Evolutionary conservation across 2,329 filamentous ascomycete genomes (phyloP), one percentile per base, ranked within the genome.

Genomic region (Daldinia sp.): DNA sequence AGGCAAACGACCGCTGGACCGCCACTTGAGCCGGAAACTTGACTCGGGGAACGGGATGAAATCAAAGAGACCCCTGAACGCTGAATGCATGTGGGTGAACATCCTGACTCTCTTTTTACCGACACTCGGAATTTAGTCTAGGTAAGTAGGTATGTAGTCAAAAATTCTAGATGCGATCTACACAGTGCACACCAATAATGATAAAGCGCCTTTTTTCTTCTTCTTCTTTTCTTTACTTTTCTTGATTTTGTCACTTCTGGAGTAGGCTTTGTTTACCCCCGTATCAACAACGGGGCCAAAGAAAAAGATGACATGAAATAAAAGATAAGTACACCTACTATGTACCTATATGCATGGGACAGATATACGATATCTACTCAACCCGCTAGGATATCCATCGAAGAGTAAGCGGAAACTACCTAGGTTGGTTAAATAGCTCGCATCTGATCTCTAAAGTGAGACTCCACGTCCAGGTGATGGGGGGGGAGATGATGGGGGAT

Each of bases 11-110:
- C n/a, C n/a, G n/a, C n/a, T n/a, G n/a, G 57, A 58, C 37, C 64
- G 54, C 57, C 48, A 39, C 23, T 63, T 63, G 50, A 69, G 68
- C 67, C 67, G 67, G 66, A 61, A 70, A 66, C 61, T 68, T 67
- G 68, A 70, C 67, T 69, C 61, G 67, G 68, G 68, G 62, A 19
- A 67, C 58, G 58, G 62, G 61, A 67, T 61, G 53, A 59, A 58
- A 48, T 59, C 49, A 34, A 61, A 61, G 43, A 61, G 55, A 66
- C 60, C 65, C 61, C 48, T 59, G 54, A 30, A 48, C 34, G 48
- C 19, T 55, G 54, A 53, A 61, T 8, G 45, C 39, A 60, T 57
- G 58, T 68, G 63, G 63, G 13, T 56, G 55, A 41, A 49, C 58
- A 61, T 52, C 54, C 55, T 60, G 55, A 63, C 52, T 65, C 48